phyloP scores from a whole-genome alignment of 805 yeast species.

The Hanseniaspora occidentalis region DNA sequence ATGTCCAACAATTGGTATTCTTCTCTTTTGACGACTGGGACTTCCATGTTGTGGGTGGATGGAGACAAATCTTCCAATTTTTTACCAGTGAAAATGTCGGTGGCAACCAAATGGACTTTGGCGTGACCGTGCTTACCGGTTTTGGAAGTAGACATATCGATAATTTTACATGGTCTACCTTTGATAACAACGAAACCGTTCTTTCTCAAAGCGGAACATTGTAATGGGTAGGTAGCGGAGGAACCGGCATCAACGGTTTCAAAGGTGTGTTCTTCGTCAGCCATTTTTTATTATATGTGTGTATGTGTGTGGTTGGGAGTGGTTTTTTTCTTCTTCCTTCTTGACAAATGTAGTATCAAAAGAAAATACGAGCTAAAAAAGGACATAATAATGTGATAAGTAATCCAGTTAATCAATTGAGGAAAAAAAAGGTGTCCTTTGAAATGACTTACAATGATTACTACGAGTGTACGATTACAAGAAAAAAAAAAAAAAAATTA shows the following conservation, averaged over 20 bases:
- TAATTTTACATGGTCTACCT: constrained; percentile 99
- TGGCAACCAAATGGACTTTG: constrained; percentile 98
- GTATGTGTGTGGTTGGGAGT: not conserved
- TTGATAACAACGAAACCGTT: constrained; percentile 98
- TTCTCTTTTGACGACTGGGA: constrained; percentile 91
- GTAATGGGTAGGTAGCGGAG: constrained; percentile 96
- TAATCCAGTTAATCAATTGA: too few species aligned
- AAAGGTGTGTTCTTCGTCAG: constrained; percentile 67
- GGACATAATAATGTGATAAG: too few species aligned
- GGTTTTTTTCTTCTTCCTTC: not conserved
- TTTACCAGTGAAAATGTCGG: constrained; percentile 98
- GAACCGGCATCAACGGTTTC: constrained; percentile 99
- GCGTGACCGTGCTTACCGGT: constrained; percentile 99
- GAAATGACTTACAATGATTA: too few species aligned
- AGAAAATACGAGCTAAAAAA: not conserved
- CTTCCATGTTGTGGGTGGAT: constrained; percentile 99
- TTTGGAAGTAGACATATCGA: constrained; percentile 99
- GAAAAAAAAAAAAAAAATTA: too few species aligned
- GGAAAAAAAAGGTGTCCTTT: too few species aligned
- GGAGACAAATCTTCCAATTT: constrained; percentile 99
- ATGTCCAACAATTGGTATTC: constrained; percentile 96
- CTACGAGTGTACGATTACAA: too few species aligned
- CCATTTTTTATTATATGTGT: constrained; percentile 15
- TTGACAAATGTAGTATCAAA: constrained; percentile 4
- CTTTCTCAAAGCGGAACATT: constrained; percentile 99